Evolutionary conservation across 1,284 basidiomycete species (phyloP).

Genomic region (Marasmius oreades): DNA sequence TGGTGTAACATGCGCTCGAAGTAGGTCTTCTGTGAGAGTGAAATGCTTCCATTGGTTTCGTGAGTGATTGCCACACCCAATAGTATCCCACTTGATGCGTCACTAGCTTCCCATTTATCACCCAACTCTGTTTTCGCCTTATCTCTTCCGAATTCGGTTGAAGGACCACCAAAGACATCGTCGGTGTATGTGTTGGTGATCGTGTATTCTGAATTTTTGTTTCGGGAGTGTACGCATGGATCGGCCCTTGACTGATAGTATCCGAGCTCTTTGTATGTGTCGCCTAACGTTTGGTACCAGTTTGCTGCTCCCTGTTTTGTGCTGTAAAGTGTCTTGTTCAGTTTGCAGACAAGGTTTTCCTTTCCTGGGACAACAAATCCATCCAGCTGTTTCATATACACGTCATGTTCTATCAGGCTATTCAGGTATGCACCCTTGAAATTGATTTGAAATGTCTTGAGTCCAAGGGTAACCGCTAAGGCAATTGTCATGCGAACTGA

Average conservation of each 20-base stretch:
- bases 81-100: neutral
- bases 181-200: constrained; percentile 20
- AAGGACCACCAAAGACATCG: constrained; percentile 14
- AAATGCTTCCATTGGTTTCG: constrained; percentile 10
- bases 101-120: neutral
- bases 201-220: neutral
- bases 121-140: neutral
- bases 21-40: constrained; percentile 18
- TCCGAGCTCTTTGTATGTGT: constrained; percentile 20
- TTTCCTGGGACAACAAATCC: constrained; percentile 20
- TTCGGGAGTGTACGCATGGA: constrained; percentile 21
- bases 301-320: constrained; percentile 33
- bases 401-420: constrained; percentile 31
- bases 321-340: constrained; percentile 30
- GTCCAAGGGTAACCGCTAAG: constrained; percentile 20
- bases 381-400: constrained; percentile 33
- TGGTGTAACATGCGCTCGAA: constrained; percentile 16
- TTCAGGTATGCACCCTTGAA: constrained; percentile 35
- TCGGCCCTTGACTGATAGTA: constrained; percentile 18
- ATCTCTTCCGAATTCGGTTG: neutral
- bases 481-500: constrained; percentile 24
- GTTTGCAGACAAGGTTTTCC: constrained; percentile 14
- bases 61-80: constrained; percentile 15
- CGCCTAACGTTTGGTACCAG: constrained; percentile 28
- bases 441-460: constrained; percentile 26